These are phyloP conservation scores for Urtica urens DNA, from an alignment of 306 rosid species.

Conservation along the genomic window DNA sequence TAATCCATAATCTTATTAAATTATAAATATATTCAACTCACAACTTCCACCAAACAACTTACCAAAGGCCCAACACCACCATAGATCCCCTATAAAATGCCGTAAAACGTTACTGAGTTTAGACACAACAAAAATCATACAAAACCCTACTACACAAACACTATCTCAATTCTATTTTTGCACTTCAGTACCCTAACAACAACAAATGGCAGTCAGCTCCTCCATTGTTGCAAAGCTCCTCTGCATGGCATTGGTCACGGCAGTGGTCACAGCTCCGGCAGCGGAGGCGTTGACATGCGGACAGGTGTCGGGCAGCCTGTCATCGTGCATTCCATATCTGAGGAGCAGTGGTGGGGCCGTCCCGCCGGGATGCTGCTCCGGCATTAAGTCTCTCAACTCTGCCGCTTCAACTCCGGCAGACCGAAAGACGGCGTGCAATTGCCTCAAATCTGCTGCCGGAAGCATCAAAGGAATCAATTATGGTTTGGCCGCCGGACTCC, in stretches of 20 bases:
- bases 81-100: background rate
- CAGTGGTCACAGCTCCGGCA: slow-evolving; percentile 4
- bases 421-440: slow-evolving; percentile 20
- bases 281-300: slow-evolving; percentile 38
- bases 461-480: background rate
- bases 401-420: slow-evolving; percentile 20
- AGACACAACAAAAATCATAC: background rate
- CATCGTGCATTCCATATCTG: slow-evolving; percentile 13
- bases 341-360: background rate
- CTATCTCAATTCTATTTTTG: background rate
- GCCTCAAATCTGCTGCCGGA: slow-evolving; percentile 22
- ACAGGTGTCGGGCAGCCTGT: slow-evolving; percentile 2
- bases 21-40: background rate
- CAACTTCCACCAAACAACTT: background rate
- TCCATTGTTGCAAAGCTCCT: slow-evolving; percentile 8
- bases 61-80: background rate
- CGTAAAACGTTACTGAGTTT: background rate
- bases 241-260: slow-evolving; percentile 11
- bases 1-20: background rate
- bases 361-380: background rate
- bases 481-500: slow-evolving; percentile 16
- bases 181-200: background rate
- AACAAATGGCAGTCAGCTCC: slow-evolving; percentile 20
- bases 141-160: background rate
- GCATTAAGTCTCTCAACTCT: slow-evolving; percentile 2